A percentile compares a stretch with the other conserved stretches of the same genome.
Evolutionary conservation across 2,329 filamentous ascomycete genomes (phyloP).

Genomic region (Pseudogymnoascus sp.): DNA sequence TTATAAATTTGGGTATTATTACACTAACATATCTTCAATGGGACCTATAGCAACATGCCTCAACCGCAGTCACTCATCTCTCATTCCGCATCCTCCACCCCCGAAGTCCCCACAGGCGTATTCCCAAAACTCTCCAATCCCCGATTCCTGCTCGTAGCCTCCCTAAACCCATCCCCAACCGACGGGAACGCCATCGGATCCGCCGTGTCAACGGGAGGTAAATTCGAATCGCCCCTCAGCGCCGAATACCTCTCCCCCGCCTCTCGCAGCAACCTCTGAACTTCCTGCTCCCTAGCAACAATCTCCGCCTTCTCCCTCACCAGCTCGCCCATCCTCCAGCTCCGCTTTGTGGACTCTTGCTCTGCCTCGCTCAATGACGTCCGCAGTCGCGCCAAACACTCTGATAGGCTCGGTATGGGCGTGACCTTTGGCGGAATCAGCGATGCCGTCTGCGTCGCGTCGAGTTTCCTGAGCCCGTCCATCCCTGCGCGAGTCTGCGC

Average conservation of each 20-base stretch:
- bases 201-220: background rate
- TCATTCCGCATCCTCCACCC: constrained; percentile 28
- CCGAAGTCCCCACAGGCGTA: constrained; percentile 28
- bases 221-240: constrained; percentile 36
- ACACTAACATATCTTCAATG: background rate
- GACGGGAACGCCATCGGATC: background rate
- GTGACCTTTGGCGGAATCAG: constrained; percentile 68
- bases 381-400: constrained; percentile 59
- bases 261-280: constrained; percentile 74
- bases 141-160: constrained; percentile 20
- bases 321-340: constrained; percentile 58
- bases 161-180: constrained; percentile 5
- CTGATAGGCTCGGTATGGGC: constrained; percentile 66
- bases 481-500: constrained; percentile 84
- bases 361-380: constrained; percentile 58
- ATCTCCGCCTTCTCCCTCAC: constrained; percentile 64
- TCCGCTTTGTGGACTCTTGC: constrained; percentile 51
- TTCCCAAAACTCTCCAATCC: constrained; percentile 35
- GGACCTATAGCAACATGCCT: background rate
- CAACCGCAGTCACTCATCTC: background rate
- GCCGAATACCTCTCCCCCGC: constrained; percentile 66
- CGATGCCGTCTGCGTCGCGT: constrained; percentile 37
- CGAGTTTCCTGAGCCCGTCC: constrained; percentile 56
- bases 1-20: background rate
- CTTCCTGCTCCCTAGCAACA: constrained; percentile 63